Percentiles rank a stretch among this genome's conserved stretches.
These are phyloP conservation scores for Hanseniaspora sp. DNA, from an alignment of 1,139 yeast species.

Conservation along the genomic window DNA sequence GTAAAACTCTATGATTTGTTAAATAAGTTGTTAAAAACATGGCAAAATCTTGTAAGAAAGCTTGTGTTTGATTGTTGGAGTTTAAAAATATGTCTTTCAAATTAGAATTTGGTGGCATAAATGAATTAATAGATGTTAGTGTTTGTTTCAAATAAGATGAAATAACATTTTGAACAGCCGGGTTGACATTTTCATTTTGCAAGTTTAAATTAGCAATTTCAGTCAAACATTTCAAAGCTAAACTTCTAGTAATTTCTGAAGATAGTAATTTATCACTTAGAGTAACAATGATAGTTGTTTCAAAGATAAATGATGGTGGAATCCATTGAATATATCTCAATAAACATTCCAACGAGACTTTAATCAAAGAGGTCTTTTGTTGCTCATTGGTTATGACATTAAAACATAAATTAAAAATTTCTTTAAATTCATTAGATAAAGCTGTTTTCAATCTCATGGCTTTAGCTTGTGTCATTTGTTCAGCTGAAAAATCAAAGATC, in stretches of 20 bases:
- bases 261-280: conserved; percentile 65
- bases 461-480: conserved; percentile 93
- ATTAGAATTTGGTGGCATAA: conserved; percentile 65
- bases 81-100: conserved; percentile 59
- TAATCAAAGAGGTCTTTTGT: conserved; percentile 60
- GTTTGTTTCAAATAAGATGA: conserved; percentile 56
- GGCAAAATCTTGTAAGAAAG: conserved; percentile 88
- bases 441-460: conserved; percentile 70
- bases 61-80: conserved; percentile 79
- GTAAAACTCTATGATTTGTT: conserved; percentile 58
- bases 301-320: conserved; percentile 79
- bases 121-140: conserved; percentile 53
- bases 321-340: conserved; percentile 89
- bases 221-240: conserved; percentile 81
- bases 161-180: conserved; percentile 18
- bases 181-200: conserved; percentile 5
- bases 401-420: conserved; percentile 82
- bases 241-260: conserved; percentile 71
- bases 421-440: conserved; percentile 84
- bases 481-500: conserved; percentile 87
- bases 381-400: conserved; percentile 84
- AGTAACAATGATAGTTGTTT: conserved; percentile 64
- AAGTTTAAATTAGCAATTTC: conserved; percentile 63
- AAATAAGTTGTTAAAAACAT: conserved; percentile 83
- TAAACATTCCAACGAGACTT: conserved; percentile 74